These are phyloP conservation scores for Acanthamoeba triangularis DNA, from an alignment of 208 protist species.

Conservation along the genomic window DNA sequence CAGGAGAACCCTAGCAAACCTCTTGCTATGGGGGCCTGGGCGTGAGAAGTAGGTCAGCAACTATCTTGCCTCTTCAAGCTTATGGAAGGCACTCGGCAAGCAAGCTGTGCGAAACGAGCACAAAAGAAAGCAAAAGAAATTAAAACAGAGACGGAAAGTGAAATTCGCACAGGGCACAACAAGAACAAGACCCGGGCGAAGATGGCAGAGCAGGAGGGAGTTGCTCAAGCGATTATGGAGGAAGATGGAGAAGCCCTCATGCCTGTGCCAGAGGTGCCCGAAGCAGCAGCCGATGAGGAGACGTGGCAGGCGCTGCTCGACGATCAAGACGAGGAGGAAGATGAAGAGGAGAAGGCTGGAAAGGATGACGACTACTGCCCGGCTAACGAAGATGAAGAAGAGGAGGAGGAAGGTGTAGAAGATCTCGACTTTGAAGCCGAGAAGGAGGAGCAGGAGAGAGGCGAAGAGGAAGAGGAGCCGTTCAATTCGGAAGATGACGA, in stretches of 20 bases:
- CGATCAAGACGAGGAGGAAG: background rate
- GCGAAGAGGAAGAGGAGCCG: background rate
- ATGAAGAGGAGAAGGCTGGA: background rate
- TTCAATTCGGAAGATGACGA: background rate
- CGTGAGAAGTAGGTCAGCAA: no score
- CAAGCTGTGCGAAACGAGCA: no score
- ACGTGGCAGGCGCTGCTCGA: background rate
- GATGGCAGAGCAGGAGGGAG: no score
- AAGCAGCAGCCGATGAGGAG: background rate
- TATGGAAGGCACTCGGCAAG: no score
- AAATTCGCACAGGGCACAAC: no score
- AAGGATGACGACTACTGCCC: slow-evolving; percentile 57
- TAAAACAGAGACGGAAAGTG: no score
- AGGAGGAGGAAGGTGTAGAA: background rate
- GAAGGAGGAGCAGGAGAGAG: background rate
- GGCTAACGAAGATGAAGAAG: background rate
- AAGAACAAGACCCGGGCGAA: no score
- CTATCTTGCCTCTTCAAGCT: no score
- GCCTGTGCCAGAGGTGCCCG: background rate
- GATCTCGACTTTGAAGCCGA: slow-evolving; percentile 55
- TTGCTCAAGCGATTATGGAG: background rate
- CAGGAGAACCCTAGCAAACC: background rate
- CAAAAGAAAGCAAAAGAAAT: no score
- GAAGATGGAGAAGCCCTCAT: background rate
- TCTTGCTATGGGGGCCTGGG: slow-evolving; percentile 32